These are phyloP conservation scores for Eremothecium sinecaudum DNA, from an alignment of 1,139 yeast species.

Conservation along the genomic window DNA sequence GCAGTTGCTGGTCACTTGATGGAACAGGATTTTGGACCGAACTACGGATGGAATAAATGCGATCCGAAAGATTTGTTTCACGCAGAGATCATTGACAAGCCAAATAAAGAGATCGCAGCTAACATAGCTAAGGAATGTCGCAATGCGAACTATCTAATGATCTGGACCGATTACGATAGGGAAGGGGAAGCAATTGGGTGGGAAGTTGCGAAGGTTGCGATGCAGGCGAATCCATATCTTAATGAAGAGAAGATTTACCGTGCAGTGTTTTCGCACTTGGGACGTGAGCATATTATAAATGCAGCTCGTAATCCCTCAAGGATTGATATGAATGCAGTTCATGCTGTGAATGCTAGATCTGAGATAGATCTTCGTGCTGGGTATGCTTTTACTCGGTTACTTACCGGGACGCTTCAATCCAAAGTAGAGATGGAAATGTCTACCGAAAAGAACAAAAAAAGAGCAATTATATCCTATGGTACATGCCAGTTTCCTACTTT, in stretches of 20 bases:
- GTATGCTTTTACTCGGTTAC: slow-evolving; percentile 71
- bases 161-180: slow-evolving; percentile 98
- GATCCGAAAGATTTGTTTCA: slow-evolving; percentile 58
- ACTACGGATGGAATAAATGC: slow-evolving; percentile 58
- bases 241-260: slow-evolving; percentile 46
- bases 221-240: slow-evolving; percentile 39
- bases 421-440: slow-evolving; percentile 19
- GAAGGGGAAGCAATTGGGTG: slow-evolving; percentile 96
- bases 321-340: slow-evolving; percentile 61
- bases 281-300: slow-evolving; percentile 54
- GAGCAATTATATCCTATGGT: slow-evolving; percentile 60
- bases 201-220: slow-evolving; percentile 68
- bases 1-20: slow-evolving; percentile 82
- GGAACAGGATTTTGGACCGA: slow-evolving; percentile 51
- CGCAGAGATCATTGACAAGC: slow-evolving; percentile 48
- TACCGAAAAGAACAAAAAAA: slow-evolving; percentile 22
- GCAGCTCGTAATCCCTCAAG: slow-evolving; percentile 66
- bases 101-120: slow-evolving; percentile 43
- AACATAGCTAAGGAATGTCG: slow-evolving; percentile 66
- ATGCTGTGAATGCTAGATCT: slow-evolving; percentile 77
- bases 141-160: slow-evolving; percentile 55
- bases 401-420: slow-evolving; percentile 29
- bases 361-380: slow-evolving; percentile 90
- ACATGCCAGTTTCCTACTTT: slow-evolving; percentile 96
- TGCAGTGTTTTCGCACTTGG: slow-evolving; percentile 83